These are phyloP conservation scores for Sclerotinia subarctica DNA, from an alignment of 2,329 filamentous ascomycete species.

Conservation along the genomic window DNA sequence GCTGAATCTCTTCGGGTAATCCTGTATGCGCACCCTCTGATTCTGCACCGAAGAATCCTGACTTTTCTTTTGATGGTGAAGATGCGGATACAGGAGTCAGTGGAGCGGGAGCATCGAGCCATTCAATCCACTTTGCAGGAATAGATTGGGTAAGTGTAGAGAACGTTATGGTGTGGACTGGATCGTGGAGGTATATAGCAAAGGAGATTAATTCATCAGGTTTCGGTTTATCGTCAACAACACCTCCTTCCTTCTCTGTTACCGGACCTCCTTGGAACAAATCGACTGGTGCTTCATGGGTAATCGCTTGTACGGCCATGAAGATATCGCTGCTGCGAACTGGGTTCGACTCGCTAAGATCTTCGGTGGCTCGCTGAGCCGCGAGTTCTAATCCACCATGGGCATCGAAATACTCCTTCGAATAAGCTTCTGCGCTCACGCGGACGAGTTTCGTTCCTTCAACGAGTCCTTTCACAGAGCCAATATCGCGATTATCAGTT, in stretches of 20 bases:
- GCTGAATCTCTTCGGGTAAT: slow-evolving; percentile 80
- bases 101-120: slow-evolving; percentile 76
- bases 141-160: slow-evolving; percentile 77
- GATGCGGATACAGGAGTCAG: slow-evolving; percentile 47
- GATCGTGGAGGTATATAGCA: slow-evolving; percentile 78
- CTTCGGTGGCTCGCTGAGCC: slow-evolving; percentile 73
- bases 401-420: slow-evolving; percentile 76
- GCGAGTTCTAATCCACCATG: slow-evolving; percentile 78
- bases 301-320: slow-evolving; percentile 87
- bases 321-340: slow-evolving; percentile 93
- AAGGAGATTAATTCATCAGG: slow-evolving; percentile 65
- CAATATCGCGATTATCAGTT: slow-evolving; percentile 69
- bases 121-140: slow-evolving; percentile 81
- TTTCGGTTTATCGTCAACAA: slow-evolving; percentile 49
- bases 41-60: slow-evolving; percentile 41
- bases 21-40: slow-evolving; percentile 42
- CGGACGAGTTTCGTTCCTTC: slow-evolving; percentile 91
- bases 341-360: slow-evolving; percentile 79
- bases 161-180: slow-evolving; percentile 87
- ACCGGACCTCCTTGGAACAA: slow-evolving; percentile 64
- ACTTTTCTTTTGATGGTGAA: slow-evolving; percentile 33
- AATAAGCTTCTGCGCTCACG: slow-evolving; percentile 84
- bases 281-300: slow-evolving; percentile 58
- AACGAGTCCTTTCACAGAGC: slow-evolving; percentile 72
- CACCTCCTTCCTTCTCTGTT: slow-evolving; percentile 53